These are phyloP conservation scores for Trichophyton verrucosum DNA, from an alignment of 2,329 filamentous ascomycete genomes.

Conservation along the genomic window DNA sequence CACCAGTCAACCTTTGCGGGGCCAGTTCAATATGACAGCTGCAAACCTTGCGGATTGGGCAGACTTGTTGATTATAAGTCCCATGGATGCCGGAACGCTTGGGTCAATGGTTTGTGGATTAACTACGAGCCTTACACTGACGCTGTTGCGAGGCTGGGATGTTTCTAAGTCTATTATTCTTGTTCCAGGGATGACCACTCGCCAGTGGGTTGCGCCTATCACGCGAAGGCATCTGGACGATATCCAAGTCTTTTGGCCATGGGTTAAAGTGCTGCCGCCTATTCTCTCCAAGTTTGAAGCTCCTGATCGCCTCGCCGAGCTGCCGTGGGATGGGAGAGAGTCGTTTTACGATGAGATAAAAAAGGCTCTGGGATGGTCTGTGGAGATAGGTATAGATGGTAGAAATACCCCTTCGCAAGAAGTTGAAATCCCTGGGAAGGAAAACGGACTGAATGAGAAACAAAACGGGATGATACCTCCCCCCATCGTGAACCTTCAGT, in stretches of 20 bases:
- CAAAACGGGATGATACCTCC: neutral
- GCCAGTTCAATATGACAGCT: slow-evolving; percentile 32
- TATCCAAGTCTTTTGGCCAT: slow-evolving; percentile 71
- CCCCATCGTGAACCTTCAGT: neutral
- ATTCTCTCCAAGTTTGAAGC: slow-evolving; percentile 69
- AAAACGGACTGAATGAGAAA: neutral
- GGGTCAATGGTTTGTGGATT: slow-evolving; percentile 80
- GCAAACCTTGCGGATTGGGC: slow-evolving; percentile 71
- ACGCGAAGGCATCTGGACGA: slow-evolving; percentile 80
- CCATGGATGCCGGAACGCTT: slow-evolving; percentile 71
- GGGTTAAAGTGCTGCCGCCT: slow-evolving; percentile 69
- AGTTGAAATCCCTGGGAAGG: neutral
- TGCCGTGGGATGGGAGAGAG: slow-evolving; percentile 39
- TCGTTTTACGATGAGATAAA: slow-evolving; percentile 24
- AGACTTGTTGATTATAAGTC: slow-evolving; percentile 70
- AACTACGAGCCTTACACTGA: slow-evolving; percentile 66
- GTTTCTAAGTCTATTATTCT: slow-evolving; percentile 72
- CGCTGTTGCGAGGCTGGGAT: slow-evolving; percentile 76
- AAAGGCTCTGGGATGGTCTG: slow-evolving; percentile 19
- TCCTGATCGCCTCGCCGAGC: slow-evolving; percentile 36
- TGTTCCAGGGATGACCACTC: slow-evolving; percentile 75
- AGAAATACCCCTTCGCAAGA: neutral
- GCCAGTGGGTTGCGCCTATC: slow-evolving; percentile 83
- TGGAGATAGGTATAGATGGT: slow-evolving; percentile 6
- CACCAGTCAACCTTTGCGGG: slow-evolving; percentile 23